phyloP scores from a whole-genome alignment of 257 asterid genomes.

The Ehretia macrophylla region DNA sequence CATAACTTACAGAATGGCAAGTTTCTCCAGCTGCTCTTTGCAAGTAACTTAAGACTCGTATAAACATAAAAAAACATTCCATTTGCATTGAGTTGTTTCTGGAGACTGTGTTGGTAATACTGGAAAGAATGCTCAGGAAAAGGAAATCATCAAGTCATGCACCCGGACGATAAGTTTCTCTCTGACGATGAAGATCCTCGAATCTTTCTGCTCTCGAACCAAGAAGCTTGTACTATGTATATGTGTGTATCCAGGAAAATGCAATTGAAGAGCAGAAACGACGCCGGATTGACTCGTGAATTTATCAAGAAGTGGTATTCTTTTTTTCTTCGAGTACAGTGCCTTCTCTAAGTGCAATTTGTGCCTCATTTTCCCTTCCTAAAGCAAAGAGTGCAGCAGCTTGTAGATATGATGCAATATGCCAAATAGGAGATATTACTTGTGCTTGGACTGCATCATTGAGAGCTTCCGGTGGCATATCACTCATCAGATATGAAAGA shows the following conservation, averaged over 20 bases:
- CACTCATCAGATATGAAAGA: constrained; percentile 69
- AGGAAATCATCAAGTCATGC: constrained; percentile 21
- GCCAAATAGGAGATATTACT: constrained; percentile 79
- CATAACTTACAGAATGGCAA: constrained; percentile 53
- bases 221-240: constrained; percentile 19
- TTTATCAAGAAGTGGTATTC: constrained; percentile 34
- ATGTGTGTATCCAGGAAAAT: constrained; percentile 6
- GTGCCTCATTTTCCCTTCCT: constrained; percentile 82
- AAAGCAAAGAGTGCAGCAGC: constrained; percentile 75
- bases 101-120: constrained; percentile 22
- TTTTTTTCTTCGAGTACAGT: constrained; percentile 64
- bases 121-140: constrained; percentile 33
- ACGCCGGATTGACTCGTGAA: constrained; percentile 10
- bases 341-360: constrained; percentile 78
- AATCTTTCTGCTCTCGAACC: not conserved
- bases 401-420: constrained; percentile 73
- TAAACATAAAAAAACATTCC: constrained; percentile 31
- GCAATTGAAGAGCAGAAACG: not conserved
- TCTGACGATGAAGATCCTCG: constrained; percentile 10
- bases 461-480: constrained; percentile 69
- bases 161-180: constrained; percentile 15
- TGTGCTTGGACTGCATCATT: constrained; percentile 89
- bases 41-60: constrained; percentile 19
- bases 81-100: constrained; percentile 16
- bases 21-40: constrained; percentile 26